These are phyloP conservation scores for Nitzschia putrida DNA, from an alignment of 108 stramenopile genomes.

Conservation along the genomic window DNA sequence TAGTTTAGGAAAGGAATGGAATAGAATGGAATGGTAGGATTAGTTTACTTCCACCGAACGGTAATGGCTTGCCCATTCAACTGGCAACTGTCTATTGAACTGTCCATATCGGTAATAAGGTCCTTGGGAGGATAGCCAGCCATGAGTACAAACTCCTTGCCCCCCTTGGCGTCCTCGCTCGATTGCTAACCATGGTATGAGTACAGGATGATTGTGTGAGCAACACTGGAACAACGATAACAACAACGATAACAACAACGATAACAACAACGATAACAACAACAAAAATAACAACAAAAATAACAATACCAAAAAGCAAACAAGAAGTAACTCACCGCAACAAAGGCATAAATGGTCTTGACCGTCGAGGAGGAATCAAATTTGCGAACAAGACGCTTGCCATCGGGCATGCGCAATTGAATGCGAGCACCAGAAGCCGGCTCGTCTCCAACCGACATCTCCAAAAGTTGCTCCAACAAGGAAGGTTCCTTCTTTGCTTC, in stretches of 20 bases:
- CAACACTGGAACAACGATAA: not conserved
- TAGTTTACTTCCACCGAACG: slow-evolving; percentile 61
- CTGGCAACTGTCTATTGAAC: slow-evolving; percentile 60
- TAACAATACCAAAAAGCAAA: too few relatives aligned
- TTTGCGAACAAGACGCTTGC: slow-evolving; percentile 71
- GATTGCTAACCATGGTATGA: slow-evolving; percentile 32
- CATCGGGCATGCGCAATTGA: slow-evolving; percentile 85
- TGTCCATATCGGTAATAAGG: slow-evolving; percentile 56
- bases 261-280: slow-evolving; percentile 7
- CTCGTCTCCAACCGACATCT: slow-evolving; percentile 58
- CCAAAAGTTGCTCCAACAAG: slow-evolving; percentile 48
- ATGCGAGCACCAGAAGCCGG: slow-evolving; percentile 65
- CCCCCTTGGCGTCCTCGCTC: slow-evolving; percentile 62
- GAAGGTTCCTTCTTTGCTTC: slow-evolving; percentile 30
- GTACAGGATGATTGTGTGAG: slow-evolving; percentile 1
- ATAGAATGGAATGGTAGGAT: not conserved
- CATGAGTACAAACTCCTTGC: slow-evolving; percentile 70
- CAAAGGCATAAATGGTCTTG: slow-evolving; percentile 71
- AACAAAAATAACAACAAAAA: slow-evolving; percentile 10
- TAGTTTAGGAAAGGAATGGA: too few relatives aligned
- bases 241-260: slow-evolving; percentile 3
- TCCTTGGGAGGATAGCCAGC: slow-evolving; percentile 85
- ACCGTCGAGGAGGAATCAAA: slow-evolving; percentile 57
- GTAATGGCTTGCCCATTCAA: slow-evolving; percentile 74
- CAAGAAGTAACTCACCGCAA: slow-evolving; percentile 53